A percentile compares a stretch with the other conserved stretches of the same genome.
Conservation (phyloP, 208 protist genomes). For the Angomonas desouzai region DNA sequence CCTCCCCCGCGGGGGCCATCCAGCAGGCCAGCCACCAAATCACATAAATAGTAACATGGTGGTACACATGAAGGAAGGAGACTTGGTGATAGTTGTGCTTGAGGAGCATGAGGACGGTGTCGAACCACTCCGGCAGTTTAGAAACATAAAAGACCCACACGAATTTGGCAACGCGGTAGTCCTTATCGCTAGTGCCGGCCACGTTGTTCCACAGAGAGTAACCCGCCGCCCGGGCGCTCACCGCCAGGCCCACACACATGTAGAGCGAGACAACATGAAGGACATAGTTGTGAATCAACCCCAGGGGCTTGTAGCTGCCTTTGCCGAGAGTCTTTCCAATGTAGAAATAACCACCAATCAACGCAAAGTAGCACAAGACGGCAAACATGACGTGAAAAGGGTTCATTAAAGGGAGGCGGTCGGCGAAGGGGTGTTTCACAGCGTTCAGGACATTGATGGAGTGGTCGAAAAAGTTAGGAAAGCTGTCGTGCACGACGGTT, state of each 20-base stretch:
- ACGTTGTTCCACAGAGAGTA: slow-evolving; percentile 76
- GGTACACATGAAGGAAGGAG: slow-evolving; percentile 78
- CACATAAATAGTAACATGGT: slow-evolving; percentile 70
- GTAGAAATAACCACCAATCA: slow-evolving; percentile 25
- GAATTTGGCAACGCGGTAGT: slow-evolving; percentile 63
- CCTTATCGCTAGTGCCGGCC: slow-evolving; percentile 27
- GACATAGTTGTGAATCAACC: slow-evolving; percentile 63
- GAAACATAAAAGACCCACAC: slow-evolving; percentile 78
- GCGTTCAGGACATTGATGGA: slow-evolving; percentile 19
- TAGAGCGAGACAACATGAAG: slow-evolving; percentile 62
- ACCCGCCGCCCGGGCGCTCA: slow-evolving; percentile 50
- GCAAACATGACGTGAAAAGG: slow-evolving; percentile 42
- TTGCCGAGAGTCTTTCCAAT: slow-evolving; percentile 50
- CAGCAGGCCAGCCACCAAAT: slow-evolving; percentile 65
- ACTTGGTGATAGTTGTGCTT: slow-evolving; percentile 79
- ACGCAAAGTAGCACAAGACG: slow-evolving; percentile 37
- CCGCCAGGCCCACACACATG: slow-evolving; percentile 60
- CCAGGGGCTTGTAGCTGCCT: slow-evolving; percentile 34
- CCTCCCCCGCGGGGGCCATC: slow-evolving; percentile 57
- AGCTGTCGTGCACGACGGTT: slow-evolving; percentile 17
- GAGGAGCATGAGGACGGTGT: slow-evolving; percentile 71
- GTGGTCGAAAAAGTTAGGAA: slow-evolving; percentile 19
- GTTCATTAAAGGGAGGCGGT: slow-evolving; percentile 46
- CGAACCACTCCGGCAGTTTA: slow-evolving; percentile 75
- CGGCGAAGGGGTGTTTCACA: slow-evolving; percentile 46